These are phyloP conservation scores for Eucalyptus rudis DNA, from an alignment of 345 rosid genomes.

Conservation along the genomic window DNA sequence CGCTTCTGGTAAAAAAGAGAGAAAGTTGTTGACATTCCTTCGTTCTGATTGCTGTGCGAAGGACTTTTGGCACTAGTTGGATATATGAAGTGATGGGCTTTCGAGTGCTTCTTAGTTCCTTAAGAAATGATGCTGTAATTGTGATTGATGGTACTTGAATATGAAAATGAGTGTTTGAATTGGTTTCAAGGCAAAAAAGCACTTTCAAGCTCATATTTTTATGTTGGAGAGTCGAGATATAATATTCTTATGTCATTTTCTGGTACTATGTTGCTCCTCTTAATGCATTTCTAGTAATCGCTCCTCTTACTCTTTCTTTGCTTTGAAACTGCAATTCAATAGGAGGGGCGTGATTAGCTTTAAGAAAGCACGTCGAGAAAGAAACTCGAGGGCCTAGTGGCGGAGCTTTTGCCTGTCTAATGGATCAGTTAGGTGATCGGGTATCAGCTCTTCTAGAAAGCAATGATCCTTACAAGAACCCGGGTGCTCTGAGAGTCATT, in stretches of 20 bases:
- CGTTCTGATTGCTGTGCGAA: background rate
- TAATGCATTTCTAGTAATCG: background rate
- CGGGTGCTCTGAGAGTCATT: constrained; percentile 81
- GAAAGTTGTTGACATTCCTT: background rate
- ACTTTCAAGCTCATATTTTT: background rate
- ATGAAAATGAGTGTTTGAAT: background rate
- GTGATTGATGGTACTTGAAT: background rate
- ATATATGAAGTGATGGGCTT: background rate
- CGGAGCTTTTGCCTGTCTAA: constrained; percentile 73
- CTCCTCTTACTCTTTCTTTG: background rate
- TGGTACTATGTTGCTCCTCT: background rate
- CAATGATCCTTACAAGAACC: constrained; percentile 65
- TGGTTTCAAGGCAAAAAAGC: background rate
- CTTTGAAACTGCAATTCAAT: background rate
- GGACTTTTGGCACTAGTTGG: background rate
- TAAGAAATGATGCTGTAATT: background rate
- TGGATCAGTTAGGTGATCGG: constrained; percentile 80
- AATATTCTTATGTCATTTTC: background rate
- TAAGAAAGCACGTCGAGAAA: constrained; percentile 78
- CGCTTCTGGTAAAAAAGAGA: background rate
- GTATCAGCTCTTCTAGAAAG: constrained; percentile 60
- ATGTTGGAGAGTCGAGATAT: background rate
- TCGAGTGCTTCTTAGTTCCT: background rate
- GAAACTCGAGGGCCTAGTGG: constrained; percentile 79
- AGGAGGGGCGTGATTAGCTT: constrained; percentile 74